Conservation (phyloP, 164 flowering plant genomes). For the Berberis vulgaris region DNA sequence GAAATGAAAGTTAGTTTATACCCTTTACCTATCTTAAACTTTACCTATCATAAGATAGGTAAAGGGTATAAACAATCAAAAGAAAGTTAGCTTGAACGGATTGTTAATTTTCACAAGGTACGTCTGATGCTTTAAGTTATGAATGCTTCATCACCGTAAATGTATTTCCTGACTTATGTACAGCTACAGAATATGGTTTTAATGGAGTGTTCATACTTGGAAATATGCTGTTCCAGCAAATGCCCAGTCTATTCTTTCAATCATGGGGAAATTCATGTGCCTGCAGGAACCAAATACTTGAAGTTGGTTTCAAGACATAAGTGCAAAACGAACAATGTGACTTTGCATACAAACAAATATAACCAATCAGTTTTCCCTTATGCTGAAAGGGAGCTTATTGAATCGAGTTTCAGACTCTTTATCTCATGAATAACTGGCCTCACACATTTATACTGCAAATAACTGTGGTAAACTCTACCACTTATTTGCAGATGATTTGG, state of each 20-base stretch:
- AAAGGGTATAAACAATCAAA: too few relatives aligned
- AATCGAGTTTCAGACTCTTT: too few relatives aligned
- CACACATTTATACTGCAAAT: too few relatives aligned
- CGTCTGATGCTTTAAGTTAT: neutral
- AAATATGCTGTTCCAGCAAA: constrained; percentile 24
- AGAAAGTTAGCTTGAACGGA: too few relatives aligned
- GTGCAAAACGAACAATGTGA: neutral
- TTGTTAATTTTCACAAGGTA: too few relatives aligned
- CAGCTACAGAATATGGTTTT: constrained; percentile 12
- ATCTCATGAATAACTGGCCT: too few relatives aligned
- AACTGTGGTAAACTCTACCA: too few relatives aligned
- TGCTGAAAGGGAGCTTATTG: neutral
- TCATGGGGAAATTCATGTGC: constrained; percentile 59
- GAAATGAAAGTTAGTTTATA: too few relatives aligned
- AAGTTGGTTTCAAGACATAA: constrained; percentile 24
- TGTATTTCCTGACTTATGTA: neutral
- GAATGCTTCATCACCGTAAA: neutral
- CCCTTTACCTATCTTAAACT: too few relatives aligned
- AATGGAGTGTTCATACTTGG: constrained; percentile 36
- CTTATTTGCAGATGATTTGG: too few relatives aligned
- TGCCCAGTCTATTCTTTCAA: constrained; percentile 28
- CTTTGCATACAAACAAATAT: constrained; percentile 4
- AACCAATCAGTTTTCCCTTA: neutral
- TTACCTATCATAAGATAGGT: too few relatives aligned
- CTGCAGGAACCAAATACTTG: constrained; percentile 83